Percentiles rank a stretch among this genome's conserved stretches.
Evolutionary conservation across 345 rosid genomes (phyloP).

Genomic region (Sisymbrium altissimum): DNA sequence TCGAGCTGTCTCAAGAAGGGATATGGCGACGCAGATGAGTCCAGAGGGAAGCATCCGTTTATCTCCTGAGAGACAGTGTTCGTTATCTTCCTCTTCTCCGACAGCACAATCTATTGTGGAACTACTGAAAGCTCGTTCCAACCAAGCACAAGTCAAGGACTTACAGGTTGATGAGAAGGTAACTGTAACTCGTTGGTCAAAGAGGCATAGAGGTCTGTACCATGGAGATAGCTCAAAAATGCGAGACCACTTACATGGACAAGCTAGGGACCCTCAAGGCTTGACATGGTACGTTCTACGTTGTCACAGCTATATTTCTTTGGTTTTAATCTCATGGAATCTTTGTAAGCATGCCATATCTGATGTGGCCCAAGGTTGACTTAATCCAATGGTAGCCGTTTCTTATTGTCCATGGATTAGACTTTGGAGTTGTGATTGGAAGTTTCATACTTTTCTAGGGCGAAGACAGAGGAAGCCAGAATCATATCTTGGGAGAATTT

Average conservation of each 20-base stretch:
- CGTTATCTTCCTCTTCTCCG: conserved; percentile 53
- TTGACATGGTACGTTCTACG: conserved; percentile 60
- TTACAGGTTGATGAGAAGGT: conserved; percentile 90
- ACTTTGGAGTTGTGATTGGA: neutral
- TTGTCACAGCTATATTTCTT: too few species aligned
- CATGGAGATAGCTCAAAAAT: conserved; percentile 52
- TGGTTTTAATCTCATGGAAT: neutral
- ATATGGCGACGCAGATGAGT: conserved; percentile 98
- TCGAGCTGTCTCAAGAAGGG: conserved; percentile 76
- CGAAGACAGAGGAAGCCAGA: conserved; percentile 82
- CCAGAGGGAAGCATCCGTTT: conserved; percentile 65
- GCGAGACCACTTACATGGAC: conserved; percentile 70
- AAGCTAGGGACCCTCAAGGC: conserved; percentile 43
- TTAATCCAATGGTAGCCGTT: neutral
- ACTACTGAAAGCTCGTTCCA: conserved; percentile 42
- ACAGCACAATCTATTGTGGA: conserved; percentile 54
- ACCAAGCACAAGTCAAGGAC: conserved; percentile 65
- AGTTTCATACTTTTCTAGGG: conserved; percentile 39
- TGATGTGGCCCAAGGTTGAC: neutral
- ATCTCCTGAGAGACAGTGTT: conserved; percentile 52
- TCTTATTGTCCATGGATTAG: neutral
- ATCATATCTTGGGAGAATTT: conserved; percentile 95
- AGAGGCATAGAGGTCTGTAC: conserved; percentile 55
- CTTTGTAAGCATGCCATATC: neutral
- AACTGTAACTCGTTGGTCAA: conserved; percentile 84